A percentile compares a stretch with the other conserved stretches of the same genome.
Evolutionary conservation across 1,284 basidiomycete genomes (phyloP).

Genomic region (Cerioporus squamosus): DNA sequence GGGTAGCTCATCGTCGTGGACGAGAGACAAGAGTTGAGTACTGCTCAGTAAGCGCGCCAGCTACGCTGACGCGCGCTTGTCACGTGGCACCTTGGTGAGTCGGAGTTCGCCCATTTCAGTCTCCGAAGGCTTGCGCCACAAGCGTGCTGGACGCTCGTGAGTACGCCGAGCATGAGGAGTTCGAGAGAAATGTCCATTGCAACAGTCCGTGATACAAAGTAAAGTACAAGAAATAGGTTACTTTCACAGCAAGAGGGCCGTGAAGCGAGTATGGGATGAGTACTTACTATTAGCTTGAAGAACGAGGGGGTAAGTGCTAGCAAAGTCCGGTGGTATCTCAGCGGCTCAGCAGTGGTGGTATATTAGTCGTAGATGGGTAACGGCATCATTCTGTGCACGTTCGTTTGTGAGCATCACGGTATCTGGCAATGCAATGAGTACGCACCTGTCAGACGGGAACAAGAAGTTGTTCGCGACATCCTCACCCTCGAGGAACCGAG

Average conservation of each 20-base stretch:
- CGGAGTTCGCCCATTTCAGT: neutral
- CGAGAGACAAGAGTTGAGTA: slow-evolving; percentile 22
- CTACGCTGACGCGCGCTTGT: slow-evolving; percentile 17
- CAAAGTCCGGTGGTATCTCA: neutral
- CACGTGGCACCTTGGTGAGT: slow-evolving; percentile 6
- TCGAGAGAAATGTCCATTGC: too few species aligned
- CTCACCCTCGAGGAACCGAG: slow-evolving; percentile 85
- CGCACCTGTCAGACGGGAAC: slow-evolving; percentile 84
- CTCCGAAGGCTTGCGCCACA: slow-evolving; percentile 3
- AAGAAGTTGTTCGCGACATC: slow-evolving; percentile 89
- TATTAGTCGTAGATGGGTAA: slow-evolving; percentile 27
- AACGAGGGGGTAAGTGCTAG: too few species aligned
- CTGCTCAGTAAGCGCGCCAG: slow-evolving; percentile 18
- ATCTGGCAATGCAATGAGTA: neutral
- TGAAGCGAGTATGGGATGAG: neutral
- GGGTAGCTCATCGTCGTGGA: slow-evolving; percentile 38
- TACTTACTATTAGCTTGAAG: too few species aligned
- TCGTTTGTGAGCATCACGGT: neutral
- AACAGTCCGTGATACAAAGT: too few species aligned
- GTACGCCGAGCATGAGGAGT: too few species aligned
- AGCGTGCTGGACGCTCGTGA: neutral
- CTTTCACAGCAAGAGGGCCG: neutral
- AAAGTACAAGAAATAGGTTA: neutral
- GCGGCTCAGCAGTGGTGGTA: neutral
- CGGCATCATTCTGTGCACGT: slow-evolving; percentile 17